Conservation (phyloP, 352 stramenopile genomes). For the Globisporangium heterothallicum region DNA sequence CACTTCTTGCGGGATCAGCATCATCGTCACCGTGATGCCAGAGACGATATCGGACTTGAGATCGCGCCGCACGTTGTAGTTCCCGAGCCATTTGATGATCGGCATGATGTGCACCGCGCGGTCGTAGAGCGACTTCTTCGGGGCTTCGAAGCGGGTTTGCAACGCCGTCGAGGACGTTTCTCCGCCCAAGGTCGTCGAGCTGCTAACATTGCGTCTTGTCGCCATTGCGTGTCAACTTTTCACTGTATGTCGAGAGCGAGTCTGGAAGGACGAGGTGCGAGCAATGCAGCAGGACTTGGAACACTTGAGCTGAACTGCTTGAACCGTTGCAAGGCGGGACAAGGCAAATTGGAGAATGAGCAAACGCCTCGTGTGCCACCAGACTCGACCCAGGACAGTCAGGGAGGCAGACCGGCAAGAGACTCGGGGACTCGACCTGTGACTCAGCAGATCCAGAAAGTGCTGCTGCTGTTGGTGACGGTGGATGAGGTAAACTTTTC, state of each 20-base stretch:
- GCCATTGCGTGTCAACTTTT: not conserved
- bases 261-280: too few species aligned
- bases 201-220: not conserved
- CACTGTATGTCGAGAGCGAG: too few species aligned
- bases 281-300: not conserved
- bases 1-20: constrained; percentile 87
- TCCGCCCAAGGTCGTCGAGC: not conserved
- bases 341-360: not conserved
- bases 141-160: not conserved
- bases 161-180: not conserved
- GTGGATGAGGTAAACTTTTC: too few species aligned
- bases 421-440: too few species aligned
- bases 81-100: constrained; percentile 49
- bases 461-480: too few species aligned
- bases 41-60: constrained; percentile 52
- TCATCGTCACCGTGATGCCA: constrained; percentile 66
- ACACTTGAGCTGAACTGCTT: not conserved
- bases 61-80: constrained; percentile 40
- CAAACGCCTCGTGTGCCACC: not conserved
- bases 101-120: constrained; percentile 20
- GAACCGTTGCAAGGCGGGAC: not conserved
- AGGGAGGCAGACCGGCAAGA: too few species aligned
- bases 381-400: not conserved
- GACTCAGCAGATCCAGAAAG: too few species aligned
- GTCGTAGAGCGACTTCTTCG: not conserved